These are phyloP conservation scores for Alternaria triticimaculans DNA, from an alignment of 2,329 filamentous ascomycete species.

Conservation along the genomic window DNA sequence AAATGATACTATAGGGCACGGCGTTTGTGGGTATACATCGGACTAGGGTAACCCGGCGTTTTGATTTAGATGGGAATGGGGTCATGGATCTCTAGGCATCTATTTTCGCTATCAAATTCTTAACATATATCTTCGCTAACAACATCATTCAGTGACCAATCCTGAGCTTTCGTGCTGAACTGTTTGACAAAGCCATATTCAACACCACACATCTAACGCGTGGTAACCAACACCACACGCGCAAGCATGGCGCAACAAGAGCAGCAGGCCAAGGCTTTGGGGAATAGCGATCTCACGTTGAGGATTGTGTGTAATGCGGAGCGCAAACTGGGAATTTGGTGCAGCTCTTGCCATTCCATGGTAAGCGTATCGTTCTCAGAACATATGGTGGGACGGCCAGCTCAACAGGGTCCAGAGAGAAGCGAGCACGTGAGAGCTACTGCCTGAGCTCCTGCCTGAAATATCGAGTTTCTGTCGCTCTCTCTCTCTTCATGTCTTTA, in stretches of 20 bases:
- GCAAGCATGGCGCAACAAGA: neutral
- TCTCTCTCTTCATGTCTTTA: accelerated
- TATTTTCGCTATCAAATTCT: neutral
- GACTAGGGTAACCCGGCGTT: neutral
- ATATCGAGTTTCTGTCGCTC: neutral
- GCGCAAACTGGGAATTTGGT: neutral
- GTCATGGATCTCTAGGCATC: neutral
- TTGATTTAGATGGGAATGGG: neutral
- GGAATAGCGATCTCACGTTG: neutral
- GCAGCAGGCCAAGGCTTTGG: neutral
- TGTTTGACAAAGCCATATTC: neutral
- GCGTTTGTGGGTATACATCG: neutral
- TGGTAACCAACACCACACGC: neutral
- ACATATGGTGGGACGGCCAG: accelerated
- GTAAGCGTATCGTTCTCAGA: neutral
- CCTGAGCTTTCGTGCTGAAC: neutral
- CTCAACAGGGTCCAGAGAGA: neutral
- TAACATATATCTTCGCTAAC: neutral
- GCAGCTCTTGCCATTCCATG: neutral
- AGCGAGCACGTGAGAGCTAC: neutral
- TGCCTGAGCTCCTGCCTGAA: neutral
- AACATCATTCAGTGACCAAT: neutral
- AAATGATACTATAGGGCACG: slow-evolving; percentile 1
- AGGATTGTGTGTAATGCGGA: neutral
- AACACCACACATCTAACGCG: neutral